Evolutionary conservation across 306 rosid genomes (phyloP).

Genomic region (Cucurbita moschata): DNA sequence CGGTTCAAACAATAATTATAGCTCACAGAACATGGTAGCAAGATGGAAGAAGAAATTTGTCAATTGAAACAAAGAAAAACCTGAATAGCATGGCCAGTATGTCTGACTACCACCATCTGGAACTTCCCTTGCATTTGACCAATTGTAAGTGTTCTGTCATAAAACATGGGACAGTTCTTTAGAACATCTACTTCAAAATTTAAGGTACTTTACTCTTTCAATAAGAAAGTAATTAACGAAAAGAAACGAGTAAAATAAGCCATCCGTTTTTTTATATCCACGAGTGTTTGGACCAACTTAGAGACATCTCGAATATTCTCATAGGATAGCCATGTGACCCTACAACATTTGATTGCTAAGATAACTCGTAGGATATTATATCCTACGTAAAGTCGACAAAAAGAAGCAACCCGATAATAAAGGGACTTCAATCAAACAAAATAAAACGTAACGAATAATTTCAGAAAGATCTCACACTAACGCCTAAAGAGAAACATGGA

Average conservation of each 20-base stretch:
- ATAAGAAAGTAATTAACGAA: neutral
- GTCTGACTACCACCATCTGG: conserved; percentile 80
- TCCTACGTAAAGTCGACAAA: no score
- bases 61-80: conserved; percentile 11
- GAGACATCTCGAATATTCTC: no score
- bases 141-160: conserved; percentile 71
- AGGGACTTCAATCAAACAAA: no score
- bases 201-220: neutral
- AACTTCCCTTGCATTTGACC: conserved; percentile 99
- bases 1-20: neutral
- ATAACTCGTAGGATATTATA: no score
- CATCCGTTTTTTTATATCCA: neutral
- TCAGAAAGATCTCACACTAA: no score
- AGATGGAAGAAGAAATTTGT: neutral
- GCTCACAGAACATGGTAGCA: neutral
- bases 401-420: no score
- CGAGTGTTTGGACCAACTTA: no score
- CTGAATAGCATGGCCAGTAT: conserved; percentile 97
- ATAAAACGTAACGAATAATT: no score
- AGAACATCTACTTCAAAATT: neutral
- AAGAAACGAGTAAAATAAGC: neutral
- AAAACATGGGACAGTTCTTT: conserved; percentile 1
- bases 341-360: no score
- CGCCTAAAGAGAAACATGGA: no score
- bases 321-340: no score